Conservation (phyloP, 345 rosid species). For the Ceriops decandra region DNA sequence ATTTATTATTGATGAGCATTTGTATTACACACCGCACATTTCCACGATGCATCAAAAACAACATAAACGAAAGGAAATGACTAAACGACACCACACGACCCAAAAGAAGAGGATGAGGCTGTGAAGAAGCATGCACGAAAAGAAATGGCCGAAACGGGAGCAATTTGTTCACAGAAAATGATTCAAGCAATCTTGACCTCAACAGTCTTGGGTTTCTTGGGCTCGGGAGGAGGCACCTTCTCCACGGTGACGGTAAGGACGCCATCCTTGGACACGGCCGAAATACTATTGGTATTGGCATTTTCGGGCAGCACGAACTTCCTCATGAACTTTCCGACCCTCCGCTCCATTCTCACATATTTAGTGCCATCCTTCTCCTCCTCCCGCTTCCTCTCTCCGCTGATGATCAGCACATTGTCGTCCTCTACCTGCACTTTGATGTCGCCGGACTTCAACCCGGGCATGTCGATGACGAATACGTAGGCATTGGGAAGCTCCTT, state of each 20-base stretch:
- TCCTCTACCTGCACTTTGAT: constrained; percentile 75
- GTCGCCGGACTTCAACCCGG: constrained; percentile 61
- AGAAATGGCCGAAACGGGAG: too few species aligned
- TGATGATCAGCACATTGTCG: constrained; percentile 62
- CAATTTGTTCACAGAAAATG: too few species aligned
- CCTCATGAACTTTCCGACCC: constrained; percentile 73
- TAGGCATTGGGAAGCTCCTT: constrained; percentile 50
- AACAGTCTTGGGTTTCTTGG: not conserved
- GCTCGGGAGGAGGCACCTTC: not conserved
- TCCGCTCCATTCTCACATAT: constrained; percentile 78
- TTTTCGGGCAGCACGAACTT: constrained; percentile 68
- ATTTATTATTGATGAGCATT: too few species aligned
- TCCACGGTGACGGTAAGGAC: constrained; percentile 28
- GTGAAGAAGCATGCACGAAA: too few species aligned
- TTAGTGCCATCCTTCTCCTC: constrained; percentile 53
- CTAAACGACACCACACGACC: too few species aligned
- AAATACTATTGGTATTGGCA: constrained; percentile 49
- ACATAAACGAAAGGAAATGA: too few species aligned
- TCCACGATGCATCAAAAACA: too few species aligned
- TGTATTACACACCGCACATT: too few species aligned
- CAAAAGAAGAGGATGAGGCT: too few species aligned
- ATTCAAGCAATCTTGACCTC: not conserved
- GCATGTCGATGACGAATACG: constrained; percentile 72
- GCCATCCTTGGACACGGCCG: constrained; percentile 70
- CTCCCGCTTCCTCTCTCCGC: constrained; percentile 58